Conservation (phyloP, 306 rosid genomes). For the Fragaria nilgerrensis region DNA sequence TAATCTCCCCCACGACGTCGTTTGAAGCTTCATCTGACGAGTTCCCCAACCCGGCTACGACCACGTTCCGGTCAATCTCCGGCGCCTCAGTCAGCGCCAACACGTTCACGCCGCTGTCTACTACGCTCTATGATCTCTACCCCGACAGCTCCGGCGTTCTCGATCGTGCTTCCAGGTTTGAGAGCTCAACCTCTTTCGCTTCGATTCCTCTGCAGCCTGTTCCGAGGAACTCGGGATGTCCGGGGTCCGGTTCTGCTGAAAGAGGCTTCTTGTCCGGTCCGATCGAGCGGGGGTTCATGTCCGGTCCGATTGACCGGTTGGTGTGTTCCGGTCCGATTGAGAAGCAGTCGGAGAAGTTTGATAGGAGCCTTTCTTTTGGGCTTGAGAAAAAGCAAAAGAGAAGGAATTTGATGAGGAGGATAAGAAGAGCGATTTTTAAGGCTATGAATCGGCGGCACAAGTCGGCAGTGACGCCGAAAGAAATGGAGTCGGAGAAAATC, state of each 20-base stretch:
- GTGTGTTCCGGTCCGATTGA: slow-evolving; percentile 27
- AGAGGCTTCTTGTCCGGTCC: slow-evolving; percentile 50
- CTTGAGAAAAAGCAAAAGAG: slow-evolving; percentile 10
- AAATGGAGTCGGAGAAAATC: slow-evolving; percentile 31
- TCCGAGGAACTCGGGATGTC: slow-evolving; percentile 26
- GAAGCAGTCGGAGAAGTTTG: slow-evolving; percentile 29
- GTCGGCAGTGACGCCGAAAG: slow-evolving; percentile 22
- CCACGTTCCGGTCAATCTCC: slow-evolving; percentile 59
- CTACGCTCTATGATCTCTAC: slow-evolving; percentile 37
- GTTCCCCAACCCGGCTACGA: slow-evolving; percentile 10
- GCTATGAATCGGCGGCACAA: slow-evolving; percentile 22
- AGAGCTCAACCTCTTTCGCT: slow-evolving; percentile 66
- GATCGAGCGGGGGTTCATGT: slow-evolving; percentile 26
- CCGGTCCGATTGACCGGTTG: slow-evolving; percentile 39
- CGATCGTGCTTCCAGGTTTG: slow-evolving; percentile 63
- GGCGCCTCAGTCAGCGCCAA: slow-evolving; percentile 87
- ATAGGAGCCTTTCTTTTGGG: slow-evolving; percentile 21
- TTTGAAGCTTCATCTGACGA: slow-evolving; percentile 21
- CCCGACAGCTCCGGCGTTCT: slow-evolving; percentile 27
- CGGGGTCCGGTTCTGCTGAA: slow-evolving; percentile 36
- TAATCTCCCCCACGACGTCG: slow-evolving; percentile 7
- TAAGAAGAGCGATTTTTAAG: slow-evolving; percentile 33
- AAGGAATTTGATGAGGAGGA: slow-evolving; percentile 33
- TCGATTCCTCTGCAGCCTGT: slow-evolving; percentile 51
- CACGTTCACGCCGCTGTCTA: slow-evolving; percentile 55